Conservation (phyloP, 495 filamentous ascomycete genomes). For the Achaetomiella virescens region DNA sequence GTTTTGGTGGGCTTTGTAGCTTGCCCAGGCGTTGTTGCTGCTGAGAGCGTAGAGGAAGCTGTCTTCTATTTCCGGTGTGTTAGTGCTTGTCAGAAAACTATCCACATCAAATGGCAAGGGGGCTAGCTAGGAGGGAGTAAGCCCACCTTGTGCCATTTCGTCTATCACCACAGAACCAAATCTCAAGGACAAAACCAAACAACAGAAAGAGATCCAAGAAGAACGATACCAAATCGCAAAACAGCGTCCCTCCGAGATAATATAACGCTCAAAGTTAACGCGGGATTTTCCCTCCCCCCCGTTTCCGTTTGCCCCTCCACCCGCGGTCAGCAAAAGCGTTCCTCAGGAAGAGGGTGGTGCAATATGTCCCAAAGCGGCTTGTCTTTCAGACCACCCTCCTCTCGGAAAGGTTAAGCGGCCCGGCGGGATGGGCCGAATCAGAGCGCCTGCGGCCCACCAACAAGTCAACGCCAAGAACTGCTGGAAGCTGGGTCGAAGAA, state of each 20-base stretch:
- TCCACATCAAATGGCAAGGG: no score
- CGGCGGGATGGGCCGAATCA: constrained; percentile 1
- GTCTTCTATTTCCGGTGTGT: constrained; percentile 34
- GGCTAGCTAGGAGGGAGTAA: not conserved
- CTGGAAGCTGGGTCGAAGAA: no score
- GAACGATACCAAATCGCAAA: not conserved
- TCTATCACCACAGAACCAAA: not conserved
- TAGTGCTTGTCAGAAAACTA: not conserved
- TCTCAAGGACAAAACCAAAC: not conserved
- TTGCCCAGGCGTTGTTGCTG: constrained; percentile 68
- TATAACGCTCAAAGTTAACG: not conserved
- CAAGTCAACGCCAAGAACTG: not conserved
- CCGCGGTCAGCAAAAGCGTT: not conserved
- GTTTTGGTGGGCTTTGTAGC: constrained; percentile 56
- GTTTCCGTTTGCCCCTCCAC: not conserved
- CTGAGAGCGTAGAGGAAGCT: constrained; percentile 49
- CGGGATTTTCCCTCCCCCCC: not conserved
- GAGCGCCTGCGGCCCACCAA: not conserved
- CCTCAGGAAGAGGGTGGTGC: not conserved
- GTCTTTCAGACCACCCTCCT: not conserved
- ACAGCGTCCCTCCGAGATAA: not conserved
- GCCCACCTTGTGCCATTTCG: not conserved
- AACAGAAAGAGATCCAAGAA: not conserved
- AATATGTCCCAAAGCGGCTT: not conserved
- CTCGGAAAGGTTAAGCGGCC: not conserved